Evolutionary conservation across 75 land plant genomes (phyloP).

Genomic region (Azolla pinnata): DNA sequence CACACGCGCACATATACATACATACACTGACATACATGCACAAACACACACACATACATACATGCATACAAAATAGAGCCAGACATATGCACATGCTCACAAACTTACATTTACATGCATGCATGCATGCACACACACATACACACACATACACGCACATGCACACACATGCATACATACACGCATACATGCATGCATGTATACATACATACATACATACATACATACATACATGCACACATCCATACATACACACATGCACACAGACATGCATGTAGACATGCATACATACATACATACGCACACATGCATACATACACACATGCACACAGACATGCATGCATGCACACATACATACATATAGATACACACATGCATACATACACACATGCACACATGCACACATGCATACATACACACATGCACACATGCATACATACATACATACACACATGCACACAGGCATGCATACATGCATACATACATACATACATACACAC

Average conservation of each 20-base stretch:
- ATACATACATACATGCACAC: neutral
- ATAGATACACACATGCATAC: neutral
- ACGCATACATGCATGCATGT: slow-evolving; percentile 1
- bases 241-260: neutral
- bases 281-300: neutral
- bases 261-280: neutral
- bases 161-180: neutral
- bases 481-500: neutral
- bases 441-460: neutral
- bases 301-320: neutral
- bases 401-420: neutral
- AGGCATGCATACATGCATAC: neutral
- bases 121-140: too few relatives aligned
- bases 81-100: too few relatives aligned
- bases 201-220: neutral
- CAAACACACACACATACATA: too few relatives aligned
- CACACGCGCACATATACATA: too few relatives aligned
- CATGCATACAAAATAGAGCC: too few relatives aligned
- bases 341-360: neutral
- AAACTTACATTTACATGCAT: too few relatives aligned
- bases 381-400: neutral
- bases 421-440: neutral
- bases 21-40: too few relatives aligned
- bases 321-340: neutral
- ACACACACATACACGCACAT: neutral